Base-by-base conservation (phyloP, 1,284 basidiomycete species). In the Agroathelia rolfsii region DNA sequence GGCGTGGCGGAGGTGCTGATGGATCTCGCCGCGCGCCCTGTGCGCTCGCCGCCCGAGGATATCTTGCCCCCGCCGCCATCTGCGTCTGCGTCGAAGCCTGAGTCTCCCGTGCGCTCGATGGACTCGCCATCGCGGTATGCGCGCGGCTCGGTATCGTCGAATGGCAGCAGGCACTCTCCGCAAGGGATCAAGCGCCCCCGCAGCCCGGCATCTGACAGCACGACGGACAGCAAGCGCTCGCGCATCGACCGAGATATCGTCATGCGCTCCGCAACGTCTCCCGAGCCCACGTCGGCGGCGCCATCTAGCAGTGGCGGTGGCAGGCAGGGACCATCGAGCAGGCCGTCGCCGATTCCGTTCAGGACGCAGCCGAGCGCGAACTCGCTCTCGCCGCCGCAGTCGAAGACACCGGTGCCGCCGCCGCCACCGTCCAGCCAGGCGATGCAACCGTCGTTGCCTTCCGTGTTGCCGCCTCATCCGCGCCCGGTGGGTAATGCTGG, bases 261-360 rank as follows among this genome's bases (percentile, higher is more conserved):
- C 6, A 45, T 15, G 13, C 29, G 44, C 14, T 58, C 69, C 17
- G 58, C 55, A 11, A 64, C 72, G 6, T 72, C 76, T n/a, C 68
- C 67, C 9, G n/a, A n/a, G n/a, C n/a, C n/a, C n/a, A n/a, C n/a
- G n/a, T n/a, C n/a, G n/a, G n/a, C n/a, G n/a, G n/a, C n/a, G n/a
- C n/a, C n/a, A n/a, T n/a, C n/a, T n/a, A n/a, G n/a, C n/a, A 47
- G 65, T 3, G 55, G 51, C 31, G 64, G 64, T 8, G 53, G 63
- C 32, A 61, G 59, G 23, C 72, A 71, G 0, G 68, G 71, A 11
- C 63, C 65, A 12, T 73, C 74, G 8, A 71, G 72, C 19, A 62
- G 77, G 5, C 76, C 72, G 0, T 82, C 77, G n/a, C 79, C 80
- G 3, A 72, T 72, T 32, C 81, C 80, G 9, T 79, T 83, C 67